Evolutionary conservation across 305 asterid species (phyloP).

Genomic region (Solanum hybrid): DNA sequence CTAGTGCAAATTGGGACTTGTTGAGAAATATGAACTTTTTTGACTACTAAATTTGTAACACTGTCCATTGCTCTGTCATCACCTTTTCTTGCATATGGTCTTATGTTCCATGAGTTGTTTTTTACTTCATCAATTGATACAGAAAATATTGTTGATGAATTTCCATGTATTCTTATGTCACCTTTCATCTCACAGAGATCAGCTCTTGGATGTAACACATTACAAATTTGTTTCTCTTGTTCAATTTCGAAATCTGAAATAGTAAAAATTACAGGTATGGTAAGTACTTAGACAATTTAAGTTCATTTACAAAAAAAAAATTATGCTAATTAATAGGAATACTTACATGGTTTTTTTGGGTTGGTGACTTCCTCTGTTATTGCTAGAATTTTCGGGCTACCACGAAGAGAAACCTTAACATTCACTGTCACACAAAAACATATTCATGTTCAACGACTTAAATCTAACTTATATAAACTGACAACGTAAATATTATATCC

Average conservation of each 20-base stretch:
- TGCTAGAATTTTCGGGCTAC: slow-evolving; percentile 7
- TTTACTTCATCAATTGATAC: slow-evolving; percentile 5
- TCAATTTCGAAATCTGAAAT: slow-evolving; percentile 15
- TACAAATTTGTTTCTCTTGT: slow-evolving; percentile 10
- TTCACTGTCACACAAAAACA: slow-evolving; percentile 4
- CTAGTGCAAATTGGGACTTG: slow-evolving; percentile 28
- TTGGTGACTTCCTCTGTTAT: background rate
- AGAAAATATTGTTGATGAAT: slow-evolving; percentile 34
- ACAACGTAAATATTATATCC: background rate
- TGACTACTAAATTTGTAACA: slow-evolving; percentile 17
- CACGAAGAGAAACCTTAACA: slow-evolving; percentile 15
- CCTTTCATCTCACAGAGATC: slow-evolving; percentile 42
- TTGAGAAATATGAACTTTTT: background rate
- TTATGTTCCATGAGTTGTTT: slow-evolving; percentile 15
- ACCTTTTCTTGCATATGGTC: slow-evolving; percentile 46
- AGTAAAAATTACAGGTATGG: background rate
- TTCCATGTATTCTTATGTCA: slow-evolving; percentile 37
- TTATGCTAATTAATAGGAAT: background rate
- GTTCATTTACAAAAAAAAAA: background rate
- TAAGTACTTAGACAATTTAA: background rate
- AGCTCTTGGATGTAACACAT: slow-evolving; percentile 22
- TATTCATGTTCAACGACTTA: background rate
- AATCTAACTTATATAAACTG: background rate
- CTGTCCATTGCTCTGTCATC: slow-evolving; percentile 22
- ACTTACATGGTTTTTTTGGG: slow-evolving; percentile 22